Evolutionary conservation across 176 grass and related monocot genomes (phyloP), one percentile per base, ranked within the genome.

Genomic region (Triticum aestivum): DNA sequence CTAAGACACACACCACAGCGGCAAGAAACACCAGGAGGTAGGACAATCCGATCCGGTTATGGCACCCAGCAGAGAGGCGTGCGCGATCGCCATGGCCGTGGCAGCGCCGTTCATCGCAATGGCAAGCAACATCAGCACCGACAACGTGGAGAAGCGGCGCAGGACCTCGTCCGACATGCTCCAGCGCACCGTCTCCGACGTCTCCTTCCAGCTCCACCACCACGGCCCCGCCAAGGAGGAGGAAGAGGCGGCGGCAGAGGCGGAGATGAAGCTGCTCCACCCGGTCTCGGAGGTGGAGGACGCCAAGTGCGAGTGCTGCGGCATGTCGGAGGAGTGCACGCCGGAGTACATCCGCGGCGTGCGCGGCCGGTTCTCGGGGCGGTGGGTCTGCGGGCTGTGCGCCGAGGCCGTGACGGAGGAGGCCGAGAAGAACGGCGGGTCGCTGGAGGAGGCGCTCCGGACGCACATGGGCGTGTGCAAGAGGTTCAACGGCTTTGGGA

Each of bases 291-390:
- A 92, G 89, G 95, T 98, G 75, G 77, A 93, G 83, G 88, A 93
- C 61, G 95, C 88, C 49, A 90, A 76, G 89, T 98, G 95, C 88
- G 93, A 94, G 86, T 98, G 93, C 86, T 98, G 95, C 42, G 91
- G 95, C 79, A 93, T 98, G 95, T 93, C 91, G 63, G 83, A 98
- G 91, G 95, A 98, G 87, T 98, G 93, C 87, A 98, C 95, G 35
- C 91, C 88, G 39, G 91, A 83, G 70, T 98, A 98, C 89, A 92
- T 98, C 66, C 86, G 18, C 24, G 85, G 81, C 8, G 95, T 95
- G 73, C 91, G 91, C 30, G 83, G 80, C 5, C 90, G 81, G 49
- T 98, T 98, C 88, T 56, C 91, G 2, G 95, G 93, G 30, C 84
- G 90, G 52, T 95, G 91, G 95, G 69, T 98, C 15, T 98, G 95